Evolutionary conservation across 805 yeast genomes (phyloP), one percentile per base, ranked within the genome.

Genomic region (Vanderwaltozyma yarrowii): DNA sequence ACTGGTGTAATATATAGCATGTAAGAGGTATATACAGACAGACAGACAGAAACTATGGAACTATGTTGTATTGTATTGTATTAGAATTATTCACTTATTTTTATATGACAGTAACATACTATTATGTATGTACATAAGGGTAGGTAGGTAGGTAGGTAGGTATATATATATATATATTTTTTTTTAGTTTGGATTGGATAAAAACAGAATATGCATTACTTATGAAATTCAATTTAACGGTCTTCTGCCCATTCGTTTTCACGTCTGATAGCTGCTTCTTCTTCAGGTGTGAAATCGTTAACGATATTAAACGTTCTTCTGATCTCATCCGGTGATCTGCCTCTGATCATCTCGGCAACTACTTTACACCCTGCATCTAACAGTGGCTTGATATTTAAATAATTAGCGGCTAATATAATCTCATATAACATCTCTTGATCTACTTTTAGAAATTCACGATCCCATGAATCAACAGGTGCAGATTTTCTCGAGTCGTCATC

Each of bases 401-500:
- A 81, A 58, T 81, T 81, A 15, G 89, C 85, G n/a, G 89, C 89
- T 40, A 78, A 64, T 41, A 81, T 79, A 52, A 81, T 81, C 52
- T 80, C 92, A 48, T 81, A 81, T 41, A 81, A 68, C 88, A 81
- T 81, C 50, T 81, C 89, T 56, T 81, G 97, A 62, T 89, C 97
- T 28, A 89, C 96, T 56, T 84, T 83, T 51, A 89, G 72, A 60
- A 88, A 89, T 60, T 83, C 85, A 60, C 84, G 83, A 64, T 89
- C 97, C 97, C 97, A 89, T 33, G 87, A 87, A 44, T 82, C 89
- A 36, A 89, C 86, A 3, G 95, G 96, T 2, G 87, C 86, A n/a
- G 89, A 72, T 56, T 83, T 84, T 58, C 82, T 77, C 18, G 84
- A 74, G 49, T 85, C 94, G 38, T 81, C 88, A 45, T 85, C 95